These are phyloP conservation scores for Bipolaris cookei DNA, from an alignment of 2,329 filamentous ascomycete species.

Conservation along the genomic window DNA sequence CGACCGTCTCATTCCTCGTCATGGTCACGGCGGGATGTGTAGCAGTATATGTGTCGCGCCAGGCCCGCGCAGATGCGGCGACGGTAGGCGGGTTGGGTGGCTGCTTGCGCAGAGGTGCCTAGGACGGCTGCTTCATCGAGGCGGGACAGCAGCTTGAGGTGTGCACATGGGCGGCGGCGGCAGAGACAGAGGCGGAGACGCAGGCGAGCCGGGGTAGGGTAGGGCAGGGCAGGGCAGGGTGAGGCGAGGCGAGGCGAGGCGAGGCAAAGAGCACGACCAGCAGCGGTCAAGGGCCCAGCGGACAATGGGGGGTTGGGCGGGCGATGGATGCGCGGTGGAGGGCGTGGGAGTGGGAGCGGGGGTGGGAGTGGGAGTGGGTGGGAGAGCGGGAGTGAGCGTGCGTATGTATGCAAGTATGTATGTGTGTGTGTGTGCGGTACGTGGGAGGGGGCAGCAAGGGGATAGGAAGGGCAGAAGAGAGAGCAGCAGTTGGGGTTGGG, in stretches of 20 bases:
- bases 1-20: conserved; percentile 69
- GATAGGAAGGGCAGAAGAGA: neutral
- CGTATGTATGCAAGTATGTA: neutral
- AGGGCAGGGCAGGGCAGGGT: neutral
- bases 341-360: neutral
- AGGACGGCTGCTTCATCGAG: conserved; percentile 50
- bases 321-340: neutral
- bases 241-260: conserved; percentile 5
- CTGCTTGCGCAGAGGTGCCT: conserved; percentile 43
- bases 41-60: conserved; percentile 21
- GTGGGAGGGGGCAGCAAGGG: neutral
- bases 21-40: conserved; percentile 52
- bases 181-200: neutral
- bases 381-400: neutral
- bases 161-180: conserved; percentile 31
- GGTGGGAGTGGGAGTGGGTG: neutral
- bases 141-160: conserved; percentile 31
- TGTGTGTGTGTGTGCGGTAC: neutral
- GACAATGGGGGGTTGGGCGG: neutral
- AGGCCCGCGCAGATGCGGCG: conserved; percentile 25
- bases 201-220: neutral
- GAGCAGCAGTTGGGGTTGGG: neutral
- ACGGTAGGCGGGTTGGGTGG: conserved; percentile 26
- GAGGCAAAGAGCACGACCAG: conserved; percentile 4
- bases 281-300: neutral